A percentile compares a stretch with the other conserved stretches of the same genome.
Evolutionary conservation across 495 filamentous ascomycete species (phyloP).

Genomic region (Copromyces sp.): DNA sequence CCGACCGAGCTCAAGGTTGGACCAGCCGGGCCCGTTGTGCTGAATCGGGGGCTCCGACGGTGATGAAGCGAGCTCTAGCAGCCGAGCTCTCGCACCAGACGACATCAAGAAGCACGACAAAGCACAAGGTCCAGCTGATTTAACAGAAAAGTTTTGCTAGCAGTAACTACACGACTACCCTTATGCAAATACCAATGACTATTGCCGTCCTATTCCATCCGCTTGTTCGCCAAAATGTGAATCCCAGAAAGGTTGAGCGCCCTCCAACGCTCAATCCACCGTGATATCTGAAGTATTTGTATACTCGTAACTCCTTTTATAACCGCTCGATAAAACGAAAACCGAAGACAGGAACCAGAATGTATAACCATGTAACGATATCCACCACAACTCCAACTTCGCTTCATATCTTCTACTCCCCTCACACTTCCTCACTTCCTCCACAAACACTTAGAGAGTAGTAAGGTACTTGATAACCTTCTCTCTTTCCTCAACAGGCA

Average conservation of each 20-base stretch:
- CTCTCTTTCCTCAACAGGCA: constrained; percentile 82
- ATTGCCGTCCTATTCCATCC: background rate
- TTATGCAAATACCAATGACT: background rate
- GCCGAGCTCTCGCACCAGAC: background rate
- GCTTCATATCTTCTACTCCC: too few relatives aligned
- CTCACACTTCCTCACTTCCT: background rate
- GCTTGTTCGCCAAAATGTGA: background rate
- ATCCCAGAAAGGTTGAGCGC: background rate
- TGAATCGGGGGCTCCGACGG: background rate
- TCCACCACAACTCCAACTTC: background rate
- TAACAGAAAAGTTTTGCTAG: background rate
- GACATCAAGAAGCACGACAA: background rate
- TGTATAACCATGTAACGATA: background rate
- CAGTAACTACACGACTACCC: background rate
- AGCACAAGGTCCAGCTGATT: background rate
- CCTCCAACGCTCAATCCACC: background rate
- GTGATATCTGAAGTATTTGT: background rate
- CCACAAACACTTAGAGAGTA: background rate
- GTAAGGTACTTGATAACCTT: constrained; percentile 63
- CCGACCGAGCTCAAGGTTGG: background rate
- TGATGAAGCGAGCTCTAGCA: background rate
- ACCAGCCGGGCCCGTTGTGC: background rate
- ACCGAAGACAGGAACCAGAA: background rate
- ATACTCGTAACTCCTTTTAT: background rate
- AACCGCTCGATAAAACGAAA: background rate